A percentile compares a stretch with the other conserved stretches of the same genome.
These are phyloP conservation scores for Yamadazyma sp. DNA, from an alignment of 805 yeast genomes.

Conservation along the genomic window DNA sequence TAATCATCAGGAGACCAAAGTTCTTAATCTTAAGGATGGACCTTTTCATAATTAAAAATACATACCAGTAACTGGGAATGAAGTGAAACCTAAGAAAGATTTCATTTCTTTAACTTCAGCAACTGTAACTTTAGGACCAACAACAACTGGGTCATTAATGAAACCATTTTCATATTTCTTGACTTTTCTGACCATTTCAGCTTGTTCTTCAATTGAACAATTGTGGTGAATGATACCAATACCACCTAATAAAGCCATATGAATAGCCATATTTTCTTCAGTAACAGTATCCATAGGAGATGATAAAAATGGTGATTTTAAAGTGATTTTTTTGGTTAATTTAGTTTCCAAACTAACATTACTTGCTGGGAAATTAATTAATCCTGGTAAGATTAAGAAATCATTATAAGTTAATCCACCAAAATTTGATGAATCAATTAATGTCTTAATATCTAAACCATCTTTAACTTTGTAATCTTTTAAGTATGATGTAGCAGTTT, in stretches of 20 bases:
- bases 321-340: conserved; percentile 85
- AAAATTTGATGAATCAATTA: conserved; percentile 85
- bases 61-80: conserved; percentile 99
- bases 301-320: conserved; percentile 93
- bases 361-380: conserved; percentile 82
- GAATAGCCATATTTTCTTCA: conserved; percentile 95
- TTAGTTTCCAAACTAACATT: conserved; percentile 76
- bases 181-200: conserved; percentile 95
- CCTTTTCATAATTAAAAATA: conserved; percentile 20
- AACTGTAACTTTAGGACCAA: conserved; percentile 73
- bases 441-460: conserved; percentile 77
- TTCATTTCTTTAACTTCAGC: conserved; percentile 75
- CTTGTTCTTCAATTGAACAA: conserved; percentile 95
- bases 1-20: conserved; percentile 13
- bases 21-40: conserved; percentile 8
- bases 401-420: conserved; percentile 99
- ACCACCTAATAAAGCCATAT: conserved; percentile 98
- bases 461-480: conserved; percentile 67
- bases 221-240: conserved; percentile 98
- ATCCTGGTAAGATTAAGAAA: conserved; percentile 92
- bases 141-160: conserved; percentile 85
- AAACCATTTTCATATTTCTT: conserved; percentile 97
- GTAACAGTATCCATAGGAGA: conserved; percentile 99
- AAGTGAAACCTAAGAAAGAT: conserved; percentile 80
- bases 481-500: conserved; percentile 68